A percentile compares a stretch with the other conserved stretches of the same genome.
phyloP scores from a whole-genome alignment of 352 stramenopile species.

The Peronospora farinosa region DNA sequence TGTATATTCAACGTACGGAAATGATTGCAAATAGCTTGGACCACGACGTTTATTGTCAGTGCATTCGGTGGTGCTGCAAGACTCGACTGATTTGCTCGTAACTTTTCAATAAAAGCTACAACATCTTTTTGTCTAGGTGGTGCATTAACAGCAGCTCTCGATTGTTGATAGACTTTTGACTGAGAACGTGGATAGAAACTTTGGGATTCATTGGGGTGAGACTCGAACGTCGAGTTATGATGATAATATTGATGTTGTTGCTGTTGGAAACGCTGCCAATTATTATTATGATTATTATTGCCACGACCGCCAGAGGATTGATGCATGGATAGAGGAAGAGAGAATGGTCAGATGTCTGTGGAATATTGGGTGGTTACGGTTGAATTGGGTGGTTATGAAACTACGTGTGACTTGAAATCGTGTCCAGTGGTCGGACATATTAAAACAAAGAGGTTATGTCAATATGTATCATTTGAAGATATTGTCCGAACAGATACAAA shows the following conservation, averaged over 20 bases:
- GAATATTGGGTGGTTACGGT: no score
- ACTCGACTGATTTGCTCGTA: constrained; percentile 49
- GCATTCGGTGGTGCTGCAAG: constrained; percentile 45
- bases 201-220: constrained; percentile 3
- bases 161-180: neutral
- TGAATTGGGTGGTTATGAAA: constrained; percentile 8
- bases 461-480: no score
- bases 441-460: neutral
- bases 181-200: constrained; percentile 10
- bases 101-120: constrained; percentile 49
- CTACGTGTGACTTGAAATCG: neutral
- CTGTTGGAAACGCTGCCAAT: constrained; percentile 36
- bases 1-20: constrained; percentile 70
- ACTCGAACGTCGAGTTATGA: neutral
- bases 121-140: constrained; percentile 38
- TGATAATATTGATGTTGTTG: no score
- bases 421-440: neutral
- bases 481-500: constrained; percentile 10
- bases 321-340: constrained; percentile 4
- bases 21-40: constrained; percentile 54
- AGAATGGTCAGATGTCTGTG: neutral
- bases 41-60: constrained; percentile 37
- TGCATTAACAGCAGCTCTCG: constrained; percentile 3
- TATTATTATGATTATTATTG: constrained; percentile 14
- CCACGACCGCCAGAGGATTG: constrained; percentile 7